Conservation (phyloP, 2,329 filamentous ascomycete genomes). For the Bertia moriformis region DNA sequence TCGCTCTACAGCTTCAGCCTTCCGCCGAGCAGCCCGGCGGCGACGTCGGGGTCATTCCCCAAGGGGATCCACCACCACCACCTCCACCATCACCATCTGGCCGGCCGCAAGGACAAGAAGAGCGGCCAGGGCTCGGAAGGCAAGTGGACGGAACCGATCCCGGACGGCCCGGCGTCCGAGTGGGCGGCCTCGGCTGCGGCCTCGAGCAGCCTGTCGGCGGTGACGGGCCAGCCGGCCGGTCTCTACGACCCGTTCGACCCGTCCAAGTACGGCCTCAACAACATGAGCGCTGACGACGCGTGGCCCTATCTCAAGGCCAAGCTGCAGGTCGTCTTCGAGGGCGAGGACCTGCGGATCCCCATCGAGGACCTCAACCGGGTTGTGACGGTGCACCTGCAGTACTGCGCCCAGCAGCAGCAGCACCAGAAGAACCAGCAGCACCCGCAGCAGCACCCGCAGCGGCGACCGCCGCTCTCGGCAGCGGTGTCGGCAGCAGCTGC, state of each 20-base stretch:
- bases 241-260: slow-evolving; percentile 36
- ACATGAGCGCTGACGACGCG: slow-evolving; percentile 63
- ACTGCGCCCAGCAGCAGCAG: slow-evolving; percentile 64
- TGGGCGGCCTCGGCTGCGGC: slow-evolving; percentile 43
- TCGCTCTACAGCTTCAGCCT: slow-evolving; percentile 69
- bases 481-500: no score
- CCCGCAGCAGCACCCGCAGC: no score
- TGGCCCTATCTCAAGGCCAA: slow-evolving; percentile 70
- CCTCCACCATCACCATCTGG: no score
- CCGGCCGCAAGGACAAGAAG: slow-evolving; percentile 67
- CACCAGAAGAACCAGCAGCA: no score
- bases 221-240: slow-evolving; percentile 24
- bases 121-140: slow-evolving; percentile 36
- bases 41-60: slow-evolving; percentile 51
- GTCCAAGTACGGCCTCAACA: slow-evolving; percentile 48
- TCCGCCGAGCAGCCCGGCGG: slow-evolving; percentile 59
- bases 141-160: slow-evolving; percentile 32
- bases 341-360: slow-evolving; percentile 64
- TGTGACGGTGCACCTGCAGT: slow-evolving; percentile 65
- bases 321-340: slow-evolving; percentile 65
- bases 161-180: slow-evolving; percentile 22
- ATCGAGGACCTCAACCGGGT: slow-evolving; percentile 73
- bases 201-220: slow-evolving; percentile 30
- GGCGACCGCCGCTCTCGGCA: slow-evolving; percentile 55
- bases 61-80: slow-evolving; percentile 76